Conservation (phyloP, 805 yeast species). For the Starmerella lactis-condensi region DNA sequence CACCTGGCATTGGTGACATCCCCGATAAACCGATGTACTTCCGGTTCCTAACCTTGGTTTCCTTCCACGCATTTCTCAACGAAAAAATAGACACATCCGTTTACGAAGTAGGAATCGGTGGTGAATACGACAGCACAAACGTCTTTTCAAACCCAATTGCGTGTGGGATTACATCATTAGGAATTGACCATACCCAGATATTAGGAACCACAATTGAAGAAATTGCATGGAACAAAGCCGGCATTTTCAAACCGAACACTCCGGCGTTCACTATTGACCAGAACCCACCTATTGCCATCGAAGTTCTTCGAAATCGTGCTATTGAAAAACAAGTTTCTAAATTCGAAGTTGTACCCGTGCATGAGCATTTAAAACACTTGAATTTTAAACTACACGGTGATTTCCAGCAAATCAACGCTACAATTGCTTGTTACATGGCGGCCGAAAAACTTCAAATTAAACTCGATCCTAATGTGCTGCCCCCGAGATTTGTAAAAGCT, state of each 20-base stretch:
- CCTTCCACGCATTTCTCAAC: conserved; percentile 73
- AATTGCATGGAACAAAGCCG: conserved; percentile 93
- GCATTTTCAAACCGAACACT: conserved; percentile 56
- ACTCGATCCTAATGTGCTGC: conserved; percentile 12
- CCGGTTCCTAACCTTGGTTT: conserved; percentile 69
- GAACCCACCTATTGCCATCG: conserved; percentile 34
- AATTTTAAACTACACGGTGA: conserved; percentile 35
- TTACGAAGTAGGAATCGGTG: conserved; percentile 97
- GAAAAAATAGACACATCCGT: conserved; percentile 90
- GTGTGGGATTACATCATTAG: conserved; percentile 71
- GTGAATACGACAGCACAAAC: conserved; percentile 92
- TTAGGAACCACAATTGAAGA: conserved; percentile 73
- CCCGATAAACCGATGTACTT: conserved; percentile 94
- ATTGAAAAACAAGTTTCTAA: conserved; percentile 32
- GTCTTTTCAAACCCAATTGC: conserved; percentile 60
- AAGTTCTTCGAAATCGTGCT: conserved; percentile 44
- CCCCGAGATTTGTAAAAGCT: conserved; percentile 12
- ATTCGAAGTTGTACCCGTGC: conserved; percentile 35
- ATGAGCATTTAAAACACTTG: conserved; percentile 23
- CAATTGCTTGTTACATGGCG: conserved; percentile 62
- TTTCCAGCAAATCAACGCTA: conserved; percentile 72
- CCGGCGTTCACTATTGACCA: conserved; percentile 48
- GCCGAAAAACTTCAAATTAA: conserved; percentile 27
- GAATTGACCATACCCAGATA: conserved; percentile 78
- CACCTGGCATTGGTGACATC: conserved; percentile 59